Conservation (phyloP, 202 grass and related monocot species). For the Elaeis oleifera region DNA sequence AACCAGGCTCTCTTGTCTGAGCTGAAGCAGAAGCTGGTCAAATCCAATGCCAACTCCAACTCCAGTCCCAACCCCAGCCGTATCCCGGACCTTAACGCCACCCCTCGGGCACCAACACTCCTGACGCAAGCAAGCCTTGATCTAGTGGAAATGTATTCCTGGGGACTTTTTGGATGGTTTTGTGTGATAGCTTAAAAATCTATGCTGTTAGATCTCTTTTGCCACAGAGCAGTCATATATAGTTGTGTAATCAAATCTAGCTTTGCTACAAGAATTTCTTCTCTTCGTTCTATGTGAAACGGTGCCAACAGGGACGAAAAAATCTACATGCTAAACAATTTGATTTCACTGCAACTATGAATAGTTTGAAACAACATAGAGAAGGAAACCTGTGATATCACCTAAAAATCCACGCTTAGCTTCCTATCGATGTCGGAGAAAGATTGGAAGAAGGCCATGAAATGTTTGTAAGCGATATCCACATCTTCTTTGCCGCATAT, state of each 20-base stretch:
- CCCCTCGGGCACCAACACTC: slow-evolving; percentile 28
- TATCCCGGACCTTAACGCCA: slow-evolving; percentile 40
- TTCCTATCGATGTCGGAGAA: slow-evolving; percentile 75
- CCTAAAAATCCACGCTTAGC: slow-evolving; percentile 64
- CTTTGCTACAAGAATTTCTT: no score
- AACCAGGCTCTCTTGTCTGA: slow-evolving; percentile 69
- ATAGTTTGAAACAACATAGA: no score
- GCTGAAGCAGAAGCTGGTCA: slow-evolving; percentile 49
- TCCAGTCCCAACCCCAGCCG: neutral
- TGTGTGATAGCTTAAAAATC: slow-evolving; percentile 1
- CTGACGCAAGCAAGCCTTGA: slow-evolving; percentile 28
- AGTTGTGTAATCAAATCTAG: no score
- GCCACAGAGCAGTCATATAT: neutral
- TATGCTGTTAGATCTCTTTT: neutral
- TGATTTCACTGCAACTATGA: no score
- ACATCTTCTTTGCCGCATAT: slow-evolving; percentile 87
- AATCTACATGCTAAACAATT: no score
- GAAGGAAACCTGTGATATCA: neutral
- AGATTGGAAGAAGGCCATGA: slow-evolving; percentile 64
- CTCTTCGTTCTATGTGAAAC: no score
- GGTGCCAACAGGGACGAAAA: no score
- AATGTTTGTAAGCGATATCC: slow-evolving; percentile 69
- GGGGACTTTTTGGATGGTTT: neutral
- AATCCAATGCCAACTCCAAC: neutral
- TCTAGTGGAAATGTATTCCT: slow-evolving; percentile 22